These are phyloP conservation scores for Barnettozyma populi DNA, from an alignment of 805 yeast species.

Conservation along the genomic window DNA sequence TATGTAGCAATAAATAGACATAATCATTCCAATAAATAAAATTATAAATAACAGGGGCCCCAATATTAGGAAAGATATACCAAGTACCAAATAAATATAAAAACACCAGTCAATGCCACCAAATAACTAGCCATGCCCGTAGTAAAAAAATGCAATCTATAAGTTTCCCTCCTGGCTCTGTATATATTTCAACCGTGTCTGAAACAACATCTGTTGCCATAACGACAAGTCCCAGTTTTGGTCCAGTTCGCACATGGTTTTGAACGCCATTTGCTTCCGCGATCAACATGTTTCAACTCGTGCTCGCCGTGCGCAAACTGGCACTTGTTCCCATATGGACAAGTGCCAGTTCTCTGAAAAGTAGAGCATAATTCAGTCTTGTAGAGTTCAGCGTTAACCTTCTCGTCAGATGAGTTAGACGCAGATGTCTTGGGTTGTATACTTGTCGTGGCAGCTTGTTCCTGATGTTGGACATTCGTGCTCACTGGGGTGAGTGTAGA, in stretches of 20 bases:
- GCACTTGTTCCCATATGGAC: conserved; percentile 89
- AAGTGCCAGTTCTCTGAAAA: conserved; percentile 58
- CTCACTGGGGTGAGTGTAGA: not conserved
- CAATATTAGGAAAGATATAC: not conserved
- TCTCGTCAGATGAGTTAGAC: conserved; percentile 8
- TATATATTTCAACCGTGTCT: conserved; percentile 50
- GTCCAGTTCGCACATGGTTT: conserved; percentile 89
- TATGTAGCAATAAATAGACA: conserved; percentile 5
- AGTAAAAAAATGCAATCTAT: not conserved
- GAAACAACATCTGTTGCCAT: conserved; percentile 89
- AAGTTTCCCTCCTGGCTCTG: conserved; percentile 1
- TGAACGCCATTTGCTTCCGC: conserved; percentile 83
- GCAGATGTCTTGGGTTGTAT: not conserved
- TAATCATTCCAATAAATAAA: conserved; percentile 6
- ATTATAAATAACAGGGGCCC: not conserved
- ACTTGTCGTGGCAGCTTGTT: not conserved
- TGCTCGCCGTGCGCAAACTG: conserved; percentile 89
- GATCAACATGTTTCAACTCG: conserved; percentile 66
- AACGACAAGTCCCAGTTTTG: conserved; percentile 75
- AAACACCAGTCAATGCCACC: not conserved
- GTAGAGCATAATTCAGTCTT: conserved; percentile 89
- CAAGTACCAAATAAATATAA: not conserved
- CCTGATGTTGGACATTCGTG: not conserved
- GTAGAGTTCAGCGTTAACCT: conserved; percentile 61
- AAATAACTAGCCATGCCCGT: not conserved